A percentile compares a stretch with the other conserved stretches of the same genome.
These are phyloP conservation scores for Fusarium nodosum DNA, from an alignment of 2,329 filamentous ascomycete genomes.

Conservation along the genomic window DNA sequence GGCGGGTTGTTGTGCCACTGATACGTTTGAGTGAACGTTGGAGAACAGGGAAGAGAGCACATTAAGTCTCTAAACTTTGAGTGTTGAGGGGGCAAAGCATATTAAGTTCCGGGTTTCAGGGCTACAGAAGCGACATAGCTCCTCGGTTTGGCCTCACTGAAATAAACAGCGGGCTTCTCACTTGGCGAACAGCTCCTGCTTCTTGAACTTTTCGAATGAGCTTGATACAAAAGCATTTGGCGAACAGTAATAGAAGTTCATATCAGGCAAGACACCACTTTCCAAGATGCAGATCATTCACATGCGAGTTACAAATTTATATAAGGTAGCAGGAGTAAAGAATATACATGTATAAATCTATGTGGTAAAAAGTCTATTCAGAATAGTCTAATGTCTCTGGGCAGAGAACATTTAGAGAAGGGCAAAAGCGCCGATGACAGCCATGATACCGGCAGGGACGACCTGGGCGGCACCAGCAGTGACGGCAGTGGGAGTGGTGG, in stretches of 20 bases:
- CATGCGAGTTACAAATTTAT: not conserved
- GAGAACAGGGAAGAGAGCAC: rapidly evolving
- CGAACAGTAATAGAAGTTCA: not conserved
- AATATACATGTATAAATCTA: slow-evolving; percentile 7
- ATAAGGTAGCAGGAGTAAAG: not conserved
- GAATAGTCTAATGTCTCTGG: slow-evolving; percentile 4
- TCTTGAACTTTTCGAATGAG: no score
- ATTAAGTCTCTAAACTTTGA: not conserved
- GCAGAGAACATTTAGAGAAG: slow-evolving; percentile 40
- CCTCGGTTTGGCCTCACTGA: rapidly evolving
- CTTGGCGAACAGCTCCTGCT: rapidly evolving
- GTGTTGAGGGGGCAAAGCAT: not conserved
- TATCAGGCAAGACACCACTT: not conserved
- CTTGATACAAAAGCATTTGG: no score
- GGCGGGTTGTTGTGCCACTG: no score
- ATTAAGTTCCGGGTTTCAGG: rapidly evolving
- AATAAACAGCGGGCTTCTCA: rapidly evolving
- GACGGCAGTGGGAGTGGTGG: slow-evolving; percentile 25
- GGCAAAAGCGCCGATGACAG: slow-evolving; percentile 47
- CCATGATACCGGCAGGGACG: slow-evolving; percentile 41
- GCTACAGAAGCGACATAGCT: not conserved
- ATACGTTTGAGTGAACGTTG: not conserved
- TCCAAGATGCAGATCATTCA: not conserved
- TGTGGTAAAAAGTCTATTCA: slow-evolving; percentile 6
- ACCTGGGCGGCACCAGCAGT: slow-evolving; percentile 42